Evolutionary conservation across 306 rosid genomes (phyloP), one percentile per base, ranked within the genome.

Genomic region (Inga leiocalycina): DNA sequence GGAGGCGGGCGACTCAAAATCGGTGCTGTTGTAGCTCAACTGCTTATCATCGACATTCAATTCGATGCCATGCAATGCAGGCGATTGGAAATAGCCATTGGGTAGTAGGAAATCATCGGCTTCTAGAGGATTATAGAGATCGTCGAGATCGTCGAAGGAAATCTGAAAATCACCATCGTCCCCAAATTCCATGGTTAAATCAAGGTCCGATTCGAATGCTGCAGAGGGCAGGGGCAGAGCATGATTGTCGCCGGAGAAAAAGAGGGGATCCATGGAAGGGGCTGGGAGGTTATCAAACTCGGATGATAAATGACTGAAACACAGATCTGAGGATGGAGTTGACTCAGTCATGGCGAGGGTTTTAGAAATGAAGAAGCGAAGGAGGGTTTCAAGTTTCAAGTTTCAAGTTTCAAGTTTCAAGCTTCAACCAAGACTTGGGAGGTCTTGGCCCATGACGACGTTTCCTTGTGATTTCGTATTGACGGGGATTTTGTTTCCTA

Each of bases 141-240:
- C 67, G 4, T 91, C 97, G 4, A 92, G 79, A 61, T 89, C 99
- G 8, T 96, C 98, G 24, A 96, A 92, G 10, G 92, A 91, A 68
- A 94, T 84, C 71, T 92, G 97, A 79, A 77, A 88, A 12, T 92
- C 94, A 2, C 85, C 92, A 32, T n/a, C 15, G 14, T 71, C 15
- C 27, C 54, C 75, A 11, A 71, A 41, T n/a, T 84, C 88, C 57
- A 90, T 59, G 78, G 86, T 85, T 1, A 90, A 85, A 0, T 84
- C 92, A 0, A 90, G 85, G 84, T 93, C 97, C 46, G 93, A 81
- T 20, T 85, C 52, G 77, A 91, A 88, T 2, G 86, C 39, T 0
- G 83, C 88, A 4, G 85, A 30, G 45, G 73, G 51, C 46, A 86
- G 16, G 10, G 73, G 51, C 46, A 86, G 16, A 8, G n/a, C 49